Evolutionary conservation across 192 early-diverging fungal genomes (phyloP).

Genomic region (Mortierella antarctica): DNA sequence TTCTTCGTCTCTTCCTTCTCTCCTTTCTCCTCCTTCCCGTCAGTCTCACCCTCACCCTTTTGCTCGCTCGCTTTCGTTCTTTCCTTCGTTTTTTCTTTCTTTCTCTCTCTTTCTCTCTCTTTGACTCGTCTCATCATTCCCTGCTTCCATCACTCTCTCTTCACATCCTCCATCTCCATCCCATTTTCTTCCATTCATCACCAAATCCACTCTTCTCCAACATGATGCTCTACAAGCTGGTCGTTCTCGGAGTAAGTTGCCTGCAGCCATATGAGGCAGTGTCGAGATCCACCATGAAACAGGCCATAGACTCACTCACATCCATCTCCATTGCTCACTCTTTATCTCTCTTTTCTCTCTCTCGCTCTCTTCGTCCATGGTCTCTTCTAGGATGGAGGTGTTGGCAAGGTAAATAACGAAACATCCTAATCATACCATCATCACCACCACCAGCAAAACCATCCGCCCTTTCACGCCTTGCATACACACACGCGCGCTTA

Average conservation of each 20-base stretch:
- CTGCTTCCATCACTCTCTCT: neutral
- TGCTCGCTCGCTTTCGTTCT: neutral
- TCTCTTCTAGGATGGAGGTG: constrained; percentile 40
- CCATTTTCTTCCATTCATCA: neutral
- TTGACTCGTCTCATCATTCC: neutral
- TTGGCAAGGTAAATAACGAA: constrained; percentile 79
- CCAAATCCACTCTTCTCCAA: constrained; percentile 2
- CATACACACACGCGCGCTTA: too few species aligned
- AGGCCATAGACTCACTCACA: neutral
- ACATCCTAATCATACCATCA: too few species aligned
- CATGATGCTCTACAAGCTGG: constrained; percentile 97
- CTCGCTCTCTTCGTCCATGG: neutral
- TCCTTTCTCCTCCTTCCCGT: neutral
- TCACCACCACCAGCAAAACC: too few species aligned
- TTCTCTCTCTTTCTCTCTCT: neutral
- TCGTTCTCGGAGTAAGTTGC: constrained; percentile 92
- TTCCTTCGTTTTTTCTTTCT: neutral
- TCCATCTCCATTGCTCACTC: neutral
- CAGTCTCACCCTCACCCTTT: neutral
- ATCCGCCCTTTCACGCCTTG: too few species aligned
- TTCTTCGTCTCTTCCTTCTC: neutral
- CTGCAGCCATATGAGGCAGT: neutral
- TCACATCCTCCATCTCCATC: neutral
- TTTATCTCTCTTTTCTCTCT: neutral
- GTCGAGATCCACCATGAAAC: too few species aligned